Evolutionary conservation across 441 rosid genomes (phyloP).

Genomic region (Rhodomyrtus psidioides): DNA sequence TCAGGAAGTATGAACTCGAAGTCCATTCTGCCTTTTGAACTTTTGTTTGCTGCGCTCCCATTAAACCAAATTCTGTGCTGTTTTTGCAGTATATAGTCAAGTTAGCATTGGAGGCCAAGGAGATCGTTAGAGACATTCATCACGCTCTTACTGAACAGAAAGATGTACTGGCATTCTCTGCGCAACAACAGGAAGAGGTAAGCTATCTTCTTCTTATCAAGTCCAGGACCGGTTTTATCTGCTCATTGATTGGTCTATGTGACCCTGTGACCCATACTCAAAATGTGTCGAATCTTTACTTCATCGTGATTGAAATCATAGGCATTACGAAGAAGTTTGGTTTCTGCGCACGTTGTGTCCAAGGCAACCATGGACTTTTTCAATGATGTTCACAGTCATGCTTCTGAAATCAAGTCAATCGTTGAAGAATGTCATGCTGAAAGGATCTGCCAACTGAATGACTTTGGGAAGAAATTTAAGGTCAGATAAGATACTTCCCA

Average conservation of each 20-base stretch:
- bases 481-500: slow-evolving; percentile 15
- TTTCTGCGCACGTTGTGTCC: slow-evolving; percentile 55
- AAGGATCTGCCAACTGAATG: slow-evolving; percentile 35
- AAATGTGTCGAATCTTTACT: neutral
- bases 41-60: neutral
- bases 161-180: slow-evolving; percentile 41
- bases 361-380: slow-evolving; percentile 41
- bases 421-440: slow-evolving; percentile 46
- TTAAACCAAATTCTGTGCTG: neutral
- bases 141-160: slow-evolving; percentile 61
- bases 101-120: slow-evolving; percentile 45
- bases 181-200: slow-evolving; percentile 71
- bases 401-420: slow-evolving; percentile 30
- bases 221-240: neutral
- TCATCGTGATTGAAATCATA: slow-evolving; percentile 9
- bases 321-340: slow-evolving; percentile 52
- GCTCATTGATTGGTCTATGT: neutral
- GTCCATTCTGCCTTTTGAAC: neutral
- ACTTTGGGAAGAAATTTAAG: slow-evolving; percentile 56
- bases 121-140: slow-evolving; percentile 40
- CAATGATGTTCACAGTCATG: slow-evolving; percentile 47
- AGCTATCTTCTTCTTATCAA: neutral
- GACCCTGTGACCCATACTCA: neutral
- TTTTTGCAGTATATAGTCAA: slow-evolving; percentile 48
- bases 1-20: slow-evolving; percentile 45